Evolutionary conservation across 2,329 filamentous ascomycete species (phyloP).

Genomic region (Nannizziopsis arthrosporioides): DNA sequence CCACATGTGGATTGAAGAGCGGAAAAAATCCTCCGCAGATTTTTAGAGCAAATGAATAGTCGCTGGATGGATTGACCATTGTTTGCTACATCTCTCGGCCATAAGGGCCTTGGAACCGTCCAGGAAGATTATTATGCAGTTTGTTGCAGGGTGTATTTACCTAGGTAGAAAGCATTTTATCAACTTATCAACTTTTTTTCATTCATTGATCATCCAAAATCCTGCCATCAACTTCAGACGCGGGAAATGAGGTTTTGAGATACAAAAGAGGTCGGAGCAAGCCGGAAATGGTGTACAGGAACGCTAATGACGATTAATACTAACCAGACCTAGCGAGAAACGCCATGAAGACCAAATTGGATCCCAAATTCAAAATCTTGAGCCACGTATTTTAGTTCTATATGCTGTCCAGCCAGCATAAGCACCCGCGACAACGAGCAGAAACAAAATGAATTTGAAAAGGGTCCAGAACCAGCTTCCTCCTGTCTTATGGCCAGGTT

Average conservation of each 20-base stretch:
- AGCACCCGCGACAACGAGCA: slow-evolving; percentile 55
- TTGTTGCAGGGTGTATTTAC: too few species aligned
- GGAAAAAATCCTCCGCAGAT: slow-evolving; percentile 1
- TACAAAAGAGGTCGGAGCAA: background rate
- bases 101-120: too few species aligned
- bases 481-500: slow-evolving; percentile 18
- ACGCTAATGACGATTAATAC: background rate
- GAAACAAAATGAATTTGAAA: slow-evolving; percentile 70
- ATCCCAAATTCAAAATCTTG: slow-evolving; percentile 17
- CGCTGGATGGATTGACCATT: too few species aligned
- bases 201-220: slow-evolving; percentile 9
- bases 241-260: background rate
- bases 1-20: slow-evolving; percentile 59
- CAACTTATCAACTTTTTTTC: slow-evolving; percentile 1
- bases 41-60: too few species aligned
- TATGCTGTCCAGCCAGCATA: slow-evolving; percentile 84
- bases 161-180: too few species aligned
- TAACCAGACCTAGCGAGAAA: background rate
- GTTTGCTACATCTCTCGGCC: too few species aligned
- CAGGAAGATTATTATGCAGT: too few species aligned
- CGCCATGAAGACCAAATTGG: background rate
- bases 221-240: slow-evolving; percentile 2
- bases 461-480: slow-evolving; percentile 61
- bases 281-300: background rate
- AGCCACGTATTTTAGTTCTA: slow-evolving; percentile 46